Evolutionary conservation across 495 filamentous ascomycete genomes (phyloP).

Genomic region (Thermothielavioides terrestris): DNA sequence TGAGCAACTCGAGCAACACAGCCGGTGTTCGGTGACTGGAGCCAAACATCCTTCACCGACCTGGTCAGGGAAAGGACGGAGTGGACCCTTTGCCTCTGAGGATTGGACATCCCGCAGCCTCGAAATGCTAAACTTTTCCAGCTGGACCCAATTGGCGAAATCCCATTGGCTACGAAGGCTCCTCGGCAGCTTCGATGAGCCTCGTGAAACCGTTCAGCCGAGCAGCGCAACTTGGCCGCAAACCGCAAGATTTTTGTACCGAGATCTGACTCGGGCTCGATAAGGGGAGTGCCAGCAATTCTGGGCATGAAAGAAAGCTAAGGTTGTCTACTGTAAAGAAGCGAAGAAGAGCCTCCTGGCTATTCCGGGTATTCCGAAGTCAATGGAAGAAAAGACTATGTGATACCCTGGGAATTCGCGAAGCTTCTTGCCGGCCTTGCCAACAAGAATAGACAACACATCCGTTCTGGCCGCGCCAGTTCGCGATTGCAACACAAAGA

Average conservation of each 20-base stretch:
- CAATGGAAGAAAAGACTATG: too few relatives aligned
- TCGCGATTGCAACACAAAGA: conserved; percentile 6
- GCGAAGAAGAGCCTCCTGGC: too few relatives aligned
- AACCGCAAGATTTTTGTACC: neutral
- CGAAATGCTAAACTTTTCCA: conserved; percentile 5
- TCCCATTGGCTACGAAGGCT: conserved; percentile 11
- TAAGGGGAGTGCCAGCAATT: neutral
- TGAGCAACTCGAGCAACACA: neutral
- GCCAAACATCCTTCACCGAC: neutral
- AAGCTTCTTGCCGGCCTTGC: neutral
- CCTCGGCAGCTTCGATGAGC: conserved; percentile 17
- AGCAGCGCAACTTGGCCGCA: conserved; percentile 14
- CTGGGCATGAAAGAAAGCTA: neutral
- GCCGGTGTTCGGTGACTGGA: neutral
- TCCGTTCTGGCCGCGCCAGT: conserved; percentile 5
- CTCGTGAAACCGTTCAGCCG: conserved; percentile 25
- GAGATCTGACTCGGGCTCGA: conserved; percentile 1
- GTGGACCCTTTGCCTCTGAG: neutral
- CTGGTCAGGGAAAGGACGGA: neutral
- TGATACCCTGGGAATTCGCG: neutral
- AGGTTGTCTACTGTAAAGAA: too few relatives aligned
- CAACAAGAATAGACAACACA: neutral
- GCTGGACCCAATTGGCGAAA: conserved; percentile 3
- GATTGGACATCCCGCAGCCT: too few relatives aligned
- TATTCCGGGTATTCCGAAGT: too few relatives aligned